Evolutionary conservation across 108 stramenopile genomes (phyloP).

Genomic region (Nitzschia palea): DNA sequence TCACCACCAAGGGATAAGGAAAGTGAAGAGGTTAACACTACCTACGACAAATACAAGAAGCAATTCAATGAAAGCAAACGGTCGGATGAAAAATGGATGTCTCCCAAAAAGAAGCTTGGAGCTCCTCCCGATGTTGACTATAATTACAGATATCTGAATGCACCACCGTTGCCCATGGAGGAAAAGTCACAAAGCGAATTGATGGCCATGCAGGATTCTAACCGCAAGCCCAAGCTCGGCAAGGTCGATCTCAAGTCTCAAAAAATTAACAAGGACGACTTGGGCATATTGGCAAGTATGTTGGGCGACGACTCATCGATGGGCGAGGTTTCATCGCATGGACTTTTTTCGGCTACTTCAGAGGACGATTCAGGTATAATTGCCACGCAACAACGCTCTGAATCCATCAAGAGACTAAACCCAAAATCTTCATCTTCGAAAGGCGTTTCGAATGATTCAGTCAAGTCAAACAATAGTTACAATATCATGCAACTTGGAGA

Average conservation of each 20-base stretch:
- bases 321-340: neutral
- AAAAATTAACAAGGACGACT: slow-evolving; percentile 10
- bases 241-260: slow-evolving; percentile 11
- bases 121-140: slow-evolving; percentile 16
- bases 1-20: no score
- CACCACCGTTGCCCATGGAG: neutral
- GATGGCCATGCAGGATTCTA: neutral
- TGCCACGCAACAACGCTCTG: no score
- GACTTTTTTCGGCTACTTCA: slow-evolving; percentile 7
- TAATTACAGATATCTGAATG: neutral
- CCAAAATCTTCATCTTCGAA: no score
- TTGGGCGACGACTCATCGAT: neutral
- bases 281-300: slow-evolving; percentile 16
- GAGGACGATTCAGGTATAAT: no score
- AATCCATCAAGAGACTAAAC: no score
- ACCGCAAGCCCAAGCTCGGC: neutral
- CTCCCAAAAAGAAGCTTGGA: slow-evolving; percentile 17
- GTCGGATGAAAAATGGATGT: neutral
- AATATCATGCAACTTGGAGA: no score
- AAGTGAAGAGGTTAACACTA: neutral
- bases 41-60: slow-evolving; percentile 11
- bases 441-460: no score
- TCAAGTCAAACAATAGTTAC: no score
- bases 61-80: neutral
- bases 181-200: neutral